These are phyloP conservation scores for Lumnitzera racemosa DNA, from an alignment of 345 rosid genomes.

Conservation along the genomic window DNA sequence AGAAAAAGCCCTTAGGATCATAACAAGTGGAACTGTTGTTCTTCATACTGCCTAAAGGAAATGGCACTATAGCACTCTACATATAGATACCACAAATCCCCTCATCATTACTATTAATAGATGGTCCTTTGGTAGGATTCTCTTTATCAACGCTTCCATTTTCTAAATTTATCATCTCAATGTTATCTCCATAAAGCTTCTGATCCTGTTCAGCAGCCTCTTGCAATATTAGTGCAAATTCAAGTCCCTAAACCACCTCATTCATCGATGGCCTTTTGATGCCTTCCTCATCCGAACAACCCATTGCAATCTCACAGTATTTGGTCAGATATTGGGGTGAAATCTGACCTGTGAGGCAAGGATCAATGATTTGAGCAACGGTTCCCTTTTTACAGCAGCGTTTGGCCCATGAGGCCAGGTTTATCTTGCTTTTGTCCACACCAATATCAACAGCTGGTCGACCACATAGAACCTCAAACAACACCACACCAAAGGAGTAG, in stretches of 20 bases:
- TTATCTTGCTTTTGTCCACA: constrained; percentile 1
- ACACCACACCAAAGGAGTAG: constrained; percentile 17
- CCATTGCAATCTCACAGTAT: constrained; percentile 10
- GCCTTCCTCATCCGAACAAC: constrained; percentile 8
- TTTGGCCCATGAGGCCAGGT: constrained; percentile 14
- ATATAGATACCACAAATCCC: background rate
- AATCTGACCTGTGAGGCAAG: constrained; percentile 10
- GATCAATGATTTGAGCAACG: constrained; percentile 15
- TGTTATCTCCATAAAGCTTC: too few relatives aligned
- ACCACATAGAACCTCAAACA: constrained; percentile 23
- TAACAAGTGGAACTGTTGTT: background rate
- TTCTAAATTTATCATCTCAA: too few relatives aligned
- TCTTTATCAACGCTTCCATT: background rate
- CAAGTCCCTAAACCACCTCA: constrained; percentile 15
- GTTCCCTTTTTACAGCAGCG: constrained; percentile 2
- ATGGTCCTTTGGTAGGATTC: background rate
- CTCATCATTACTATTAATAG: constrained; percentile 2
- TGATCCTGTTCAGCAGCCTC: constrained; percentile 7
- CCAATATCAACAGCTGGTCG: background rate
- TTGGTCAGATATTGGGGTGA: constrained; percentile 13
- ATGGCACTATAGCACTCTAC: background rate
- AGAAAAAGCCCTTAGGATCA: constrained; percentile 1
- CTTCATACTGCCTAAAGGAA: constrained; percentile 5
- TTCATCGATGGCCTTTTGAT: constrained; percentile 15
- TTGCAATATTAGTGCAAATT: constrained; percentile 17